A percentile compares a stretch with the other conserved stretches of the same genome.
Evolutionary conservation across 73 alveolate species (phyloP).

Genomic region (Paramecium primaurelia): DNA sequence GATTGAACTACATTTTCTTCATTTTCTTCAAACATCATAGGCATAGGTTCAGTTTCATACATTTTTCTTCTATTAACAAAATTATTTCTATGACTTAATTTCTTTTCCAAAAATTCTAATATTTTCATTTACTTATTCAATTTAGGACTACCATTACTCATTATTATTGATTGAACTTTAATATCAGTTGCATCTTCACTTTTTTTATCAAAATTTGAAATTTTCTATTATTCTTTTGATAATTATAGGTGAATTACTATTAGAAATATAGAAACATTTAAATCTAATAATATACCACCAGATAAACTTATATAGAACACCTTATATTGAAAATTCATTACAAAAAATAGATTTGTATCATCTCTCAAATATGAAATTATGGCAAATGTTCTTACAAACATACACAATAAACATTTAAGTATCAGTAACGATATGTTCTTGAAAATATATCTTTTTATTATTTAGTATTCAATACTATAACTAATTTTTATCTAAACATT

Average conservation of each 20-base stretch:
- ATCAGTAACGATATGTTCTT: neutral
- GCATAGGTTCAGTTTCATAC: neutral
- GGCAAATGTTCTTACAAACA: neutral
- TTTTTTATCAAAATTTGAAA: neutral
- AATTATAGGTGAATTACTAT: neutral
- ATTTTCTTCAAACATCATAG: neutral
- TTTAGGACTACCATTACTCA: neutral
- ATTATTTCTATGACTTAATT: neutral
- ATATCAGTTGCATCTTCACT: neutral
- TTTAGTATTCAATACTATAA: neutral
- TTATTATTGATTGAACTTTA: neutral
- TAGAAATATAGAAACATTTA: neutral
- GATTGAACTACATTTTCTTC: neutral
- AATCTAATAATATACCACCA: neutral
- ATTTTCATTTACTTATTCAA: neutral
- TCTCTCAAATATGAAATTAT: neutral
- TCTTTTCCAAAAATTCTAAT: neutral
- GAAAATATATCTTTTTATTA: neutral
- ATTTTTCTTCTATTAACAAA: neutral
- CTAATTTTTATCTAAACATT: neutral
- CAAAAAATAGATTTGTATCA: neutral
- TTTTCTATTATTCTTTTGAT: neutral
- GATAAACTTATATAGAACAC: neutral
- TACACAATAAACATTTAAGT: neutral
- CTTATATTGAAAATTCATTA: neutral